Base-by-base conservation (phyloP, 768 basidiomycete species). In the Suillus luteus region DNA sequence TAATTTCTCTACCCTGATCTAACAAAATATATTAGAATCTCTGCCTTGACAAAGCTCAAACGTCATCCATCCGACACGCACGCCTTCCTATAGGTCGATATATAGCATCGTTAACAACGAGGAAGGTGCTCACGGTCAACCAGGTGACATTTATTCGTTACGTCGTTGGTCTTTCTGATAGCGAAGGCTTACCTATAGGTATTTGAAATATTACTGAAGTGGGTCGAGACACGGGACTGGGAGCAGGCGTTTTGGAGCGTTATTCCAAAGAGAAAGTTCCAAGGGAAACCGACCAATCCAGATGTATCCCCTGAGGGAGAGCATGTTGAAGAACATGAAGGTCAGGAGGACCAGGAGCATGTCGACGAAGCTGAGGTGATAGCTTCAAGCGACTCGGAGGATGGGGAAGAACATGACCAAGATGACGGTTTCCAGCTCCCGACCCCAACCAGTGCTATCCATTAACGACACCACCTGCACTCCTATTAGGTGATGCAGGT, bases 71-170 rank as follows among this genome's bases (percentile, higher is more conserved):
- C 61, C 85, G 89, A 49, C 91, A 94, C 46, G 97, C 95, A 5
- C 89, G 92, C 58, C 85, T 99, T 61, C 97, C 97, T 3, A 99
- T 99, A 61, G 93, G 95, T n/a, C 89, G 88, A 62, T 97, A 93
- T 74, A 80, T 99, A 41, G 83, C 89, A 51, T 84, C 90, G 55
- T 80, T 99, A 63, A 84, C 89, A 38, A 95, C 96, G 11, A 88
- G 97, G 65, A 99, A 98, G 71, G 95, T 99, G 38, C 81, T 99
- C 66, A 99, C 97, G 1, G 95, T 99, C 61, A 99, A 99, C 76
- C 97, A 98, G 78, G 86, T 85, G 49, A 54, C 75, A 71, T 59
- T 54, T 24, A 37, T 33, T 51, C 35, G 22, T 43, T 62, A 57
- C 59, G 51, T 60, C 22, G 59, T 37, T 55, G 24, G 57, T 59